Evolutionary conservation across 2,329 filamentous ascomycete genomes (phyloP), one percentile per base, ranked within the genome.

Genomic region (Hypoxylon sp.): DNA sequence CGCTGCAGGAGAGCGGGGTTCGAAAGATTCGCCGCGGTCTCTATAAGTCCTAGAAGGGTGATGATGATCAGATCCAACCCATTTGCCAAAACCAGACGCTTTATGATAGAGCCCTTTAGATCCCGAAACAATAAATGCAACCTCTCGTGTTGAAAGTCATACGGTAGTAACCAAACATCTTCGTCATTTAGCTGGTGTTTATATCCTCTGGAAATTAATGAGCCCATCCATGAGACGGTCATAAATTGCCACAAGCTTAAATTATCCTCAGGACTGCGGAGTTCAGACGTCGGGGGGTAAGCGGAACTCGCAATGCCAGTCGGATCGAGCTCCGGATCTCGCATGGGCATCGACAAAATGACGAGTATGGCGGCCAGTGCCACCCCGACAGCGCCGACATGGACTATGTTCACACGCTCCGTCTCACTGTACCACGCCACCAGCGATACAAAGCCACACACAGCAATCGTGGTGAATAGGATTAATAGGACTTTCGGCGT

Each of bases 201-300:
- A 46, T 84, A 86, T 1, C 91, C 93, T 25, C 89, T 79, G 1
- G 83, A 81, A 11, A 97, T 93, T 6, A 97, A 81, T 0, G 94
- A 91, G 0, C 84, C 83, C 81, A 97, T 91, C 94, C 94, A 97
- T 0, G 89, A 92, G 30, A 97, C 91, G 5, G 89, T 91, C 88
- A 95, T 92, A 81, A 93, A 97, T 72, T 95, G 92, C 87, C 93
- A 94, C 0, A 95, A 83, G 0, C 86, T 92, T 25, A 97, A 78
- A 70, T 92, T 89, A 73, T 97, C 94, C 78, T 97, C 94, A 0
- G 94, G 85, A 40, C 86, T 89, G 61, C 93, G 90, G n/a, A 92
- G 81, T 1, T 84, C 79, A 2, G 81, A 84, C 0, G 85, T 90
- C 0, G 92, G 89, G 3, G 80, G 70, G 17, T 84, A 81, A 59